These are phyloP conservation scores for Zasmidium citrigriseum DNA, from an alignment of 2,329 filamentous ascomycete species.

Conservation along the genomic window DNA sequence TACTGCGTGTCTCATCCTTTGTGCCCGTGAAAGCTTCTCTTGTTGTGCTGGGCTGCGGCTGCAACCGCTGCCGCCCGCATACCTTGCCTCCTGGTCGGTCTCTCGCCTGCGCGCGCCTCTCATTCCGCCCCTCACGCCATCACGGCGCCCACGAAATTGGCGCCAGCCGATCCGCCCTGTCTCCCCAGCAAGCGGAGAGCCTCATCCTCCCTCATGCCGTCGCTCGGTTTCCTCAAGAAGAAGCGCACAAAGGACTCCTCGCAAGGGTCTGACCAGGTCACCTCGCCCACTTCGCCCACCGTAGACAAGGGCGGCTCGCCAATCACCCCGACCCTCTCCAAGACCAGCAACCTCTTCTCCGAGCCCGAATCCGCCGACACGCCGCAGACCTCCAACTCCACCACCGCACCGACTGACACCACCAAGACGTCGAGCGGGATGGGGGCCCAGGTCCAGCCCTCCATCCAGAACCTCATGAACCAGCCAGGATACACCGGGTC, in stretches of 20 bases:
- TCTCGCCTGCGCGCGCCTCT: slow-evolving; percentile 2
- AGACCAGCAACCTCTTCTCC: slow-evolving; percentile 28
- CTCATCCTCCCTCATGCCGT: slow-evolving; percentile 68
- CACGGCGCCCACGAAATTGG: slow-evolving; percentile 19
- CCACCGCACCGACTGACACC: slow-evolving; percentile 17
- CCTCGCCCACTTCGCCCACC: slow-evolving; percentile 67
- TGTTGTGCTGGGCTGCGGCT: neutral
- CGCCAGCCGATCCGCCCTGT: slow-evolving; percentile 20
- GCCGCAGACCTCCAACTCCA: slow-evolving; percentile 39
- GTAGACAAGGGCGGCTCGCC: slow-evolving; percentile 38
- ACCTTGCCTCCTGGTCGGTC: neutral
- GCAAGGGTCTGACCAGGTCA: slow-evolving; percentile 56
- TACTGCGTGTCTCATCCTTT: neutral
- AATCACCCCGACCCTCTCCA: slow-evolving; percentile 53
- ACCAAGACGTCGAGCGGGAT: slow-evolving; percentile 19
- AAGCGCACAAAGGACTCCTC: slow-evolving; percentile 90
- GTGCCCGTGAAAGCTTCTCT: too few species aligned
- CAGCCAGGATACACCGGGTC: slow-evolving; percentile 47
- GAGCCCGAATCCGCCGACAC: slow-evolving; percentile 33
- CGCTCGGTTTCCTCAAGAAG: slow-evolving; percentile 95
- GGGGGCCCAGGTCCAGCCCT: slow-evolving; percentile 67
- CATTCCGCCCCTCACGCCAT: neutral
- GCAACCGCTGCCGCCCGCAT: slow-evolving; percentile 8
- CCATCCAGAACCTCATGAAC: slow-evolving; percentile 83
- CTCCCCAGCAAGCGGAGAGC: slow-evolving; percentile 27